phyloP scores from a whole-genome alignment of 768 basidiomycete species.

The Mycena vitilis region DNA sequence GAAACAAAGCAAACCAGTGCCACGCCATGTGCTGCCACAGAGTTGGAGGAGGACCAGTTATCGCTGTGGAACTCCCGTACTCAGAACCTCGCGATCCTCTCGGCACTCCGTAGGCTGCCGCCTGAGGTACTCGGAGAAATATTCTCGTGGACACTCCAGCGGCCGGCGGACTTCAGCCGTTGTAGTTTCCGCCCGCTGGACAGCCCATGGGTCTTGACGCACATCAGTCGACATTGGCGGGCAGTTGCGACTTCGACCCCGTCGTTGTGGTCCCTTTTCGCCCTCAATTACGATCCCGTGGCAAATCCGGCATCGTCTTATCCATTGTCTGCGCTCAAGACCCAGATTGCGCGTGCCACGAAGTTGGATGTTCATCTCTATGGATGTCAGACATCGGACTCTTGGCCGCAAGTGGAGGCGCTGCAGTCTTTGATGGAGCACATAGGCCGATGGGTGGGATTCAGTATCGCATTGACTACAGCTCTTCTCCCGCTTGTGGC shows the following conservation, averaged over 20 bases:
- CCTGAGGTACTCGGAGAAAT: conserved; percentile 13
- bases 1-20: background rate
- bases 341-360: background rate
- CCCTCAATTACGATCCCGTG: background rate
- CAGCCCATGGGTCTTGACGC: conserved; percentile 8
- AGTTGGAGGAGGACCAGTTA: background rate
- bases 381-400: background rate
- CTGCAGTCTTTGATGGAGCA: background rate
- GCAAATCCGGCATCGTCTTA: background rate
- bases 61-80: background rate
- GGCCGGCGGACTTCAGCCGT: background rate
- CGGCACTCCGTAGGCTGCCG: conserved; percentile 8
- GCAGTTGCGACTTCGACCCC: conserved; percentile 3
- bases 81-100: background rate
- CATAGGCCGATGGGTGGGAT: background rate
- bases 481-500: background rate
- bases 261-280: background rate
- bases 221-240: conserved; percentile 13
- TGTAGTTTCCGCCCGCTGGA: background rate
- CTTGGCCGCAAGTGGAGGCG: background rate
- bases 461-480: background rate
- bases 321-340: background rate
- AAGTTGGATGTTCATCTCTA: background rate
- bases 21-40: background rate
- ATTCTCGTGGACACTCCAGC: conserved; percentile 12